Evolutionary conservation across 2,329 filamentous ascomycete species (phyloP), one percentile per base, ranked within the genome.

Genomic region (Plectosphaerella cucumerina): DNA sequence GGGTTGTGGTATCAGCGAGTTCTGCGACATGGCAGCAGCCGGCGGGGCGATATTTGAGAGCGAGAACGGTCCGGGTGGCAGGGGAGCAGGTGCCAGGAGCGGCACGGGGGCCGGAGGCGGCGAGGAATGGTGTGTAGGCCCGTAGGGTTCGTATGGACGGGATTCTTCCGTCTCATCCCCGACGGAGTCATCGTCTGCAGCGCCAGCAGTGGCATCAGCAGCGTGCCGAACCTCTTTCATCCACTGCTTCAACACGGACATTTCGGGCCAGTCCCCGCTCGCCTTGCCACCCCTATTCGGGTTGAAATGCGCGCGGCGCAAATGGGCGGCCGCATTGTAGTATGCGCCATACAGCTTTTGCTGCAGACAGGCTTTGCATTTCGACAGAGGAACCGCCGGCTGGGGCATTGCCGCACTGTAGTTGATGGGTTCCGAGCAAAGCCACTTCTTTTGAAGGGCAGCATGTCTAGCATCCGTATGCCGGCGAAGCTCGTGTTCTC

Each of bases 401-500:
- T 74, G 74, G 1, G 74, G 73, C 52, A 70, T 58, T 57, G 62
- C 58, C 37, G 67, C 53, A 42, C 65, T 58, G 44, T 66, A 56
- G 37, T 57, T 66, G 15, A 72, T 69, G 22, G 77, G 78, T 55
- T 81, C 77, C 26, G 71, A 75, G 63, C 78, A 82, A 17, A 82
- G 73, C 77, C 77, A 82, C 59, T 76, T 69, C 61, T 77, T 79
- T 23, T 80, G 76, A 34, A 78, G 60, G 10, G 76, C 71, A 4
- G 79, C 77, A 57, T 82, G 79, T 53, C 81, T 81, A 5, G 79
- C 78, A 53, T 82, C 78, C 17, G 71, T 75, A 65, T 92, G 88
- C 51, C 88, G 78, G 50, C 86, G 77, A 46, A 91, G 76, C 66
- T 97, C 92, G 66, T 96, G 92, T 50, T 95, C 90, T 52, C 92